Percentiles rank a stretch among this genome's conserved stretches.
Evolutionary conservation across 176 grass and related monocot genomes (phyloP).

Genomic region (Tuctoria greenei): DNA sequence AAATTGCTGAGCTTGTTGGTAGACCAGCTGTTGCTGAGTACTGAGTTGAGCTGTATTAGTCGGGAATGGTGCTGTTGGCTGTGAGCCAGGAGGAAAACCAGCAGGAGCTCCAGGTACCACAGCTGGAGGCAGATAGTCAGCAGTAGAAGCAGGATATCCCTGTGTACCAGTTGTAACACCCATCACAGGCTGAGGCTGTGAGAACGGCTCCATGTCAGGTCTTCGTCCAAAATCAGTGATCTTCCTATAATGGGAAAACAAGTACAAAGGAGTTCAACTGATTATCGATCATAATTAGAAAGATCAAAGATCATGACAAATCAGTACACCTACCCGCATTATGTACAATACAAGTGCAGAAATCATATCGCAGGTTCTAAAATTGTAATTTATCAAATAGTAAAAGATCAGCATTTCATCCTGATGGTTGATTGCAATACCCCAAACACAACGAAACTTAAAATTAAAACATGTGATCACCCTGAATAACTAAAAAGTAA

Average conservation of each 20-base stretch:
- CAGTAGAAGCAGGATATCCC: slow-evolving; percentile 38
- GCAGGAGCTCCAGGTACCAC: slow-evolving; percentile 47
- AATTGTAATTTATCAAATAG: not conserved
- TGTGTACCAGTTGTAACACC: slow-evolving; percentile 55
- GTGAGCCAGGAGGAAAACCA: slow-evolving; percentile 28
- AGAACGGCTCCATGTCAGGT: slow-evolving; percentile 52
- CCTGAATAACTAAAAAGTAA: not conserved
- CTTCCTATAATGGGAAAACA: slow-evolving; percentile 3
- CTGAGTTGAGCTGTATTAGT: slow-evolving; percentile 50
- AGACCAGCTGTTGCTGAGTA: slow-evolving; percentile 63
- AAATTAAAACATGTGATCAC: slow-evolving; percentile 5
- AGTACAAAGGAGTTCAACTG: slow-evolving; percentile 15
- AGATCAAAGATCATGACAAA: slow-evolving; percentile 2
- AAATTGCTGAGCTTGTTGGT: slow-evolving; percentile 62
- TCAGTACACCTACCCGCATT: not conserved
- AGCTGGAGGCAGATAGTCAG: slow-evolving; percentile 33
- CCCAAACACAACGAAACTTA: slow-evolving; percentile 9
- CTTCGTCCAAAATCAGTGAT: slow-evolving; percentile 22
- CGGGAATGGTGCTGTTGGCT: slow-evolving; percentile 36
- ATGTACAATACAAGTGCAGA: not conserved
- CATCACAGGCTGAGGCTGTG: slow-evolving; percentile 55
- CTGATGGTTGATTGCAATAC: not conserved
- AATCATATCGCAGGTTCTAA: not conserved
- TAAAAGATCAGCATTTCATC: not conserved
- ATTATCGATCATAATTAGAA: slow-evolving; percentile 3